Conservation (phyloP, 257 asterid genomes). For the Anisodus acutangulus region DNA sequence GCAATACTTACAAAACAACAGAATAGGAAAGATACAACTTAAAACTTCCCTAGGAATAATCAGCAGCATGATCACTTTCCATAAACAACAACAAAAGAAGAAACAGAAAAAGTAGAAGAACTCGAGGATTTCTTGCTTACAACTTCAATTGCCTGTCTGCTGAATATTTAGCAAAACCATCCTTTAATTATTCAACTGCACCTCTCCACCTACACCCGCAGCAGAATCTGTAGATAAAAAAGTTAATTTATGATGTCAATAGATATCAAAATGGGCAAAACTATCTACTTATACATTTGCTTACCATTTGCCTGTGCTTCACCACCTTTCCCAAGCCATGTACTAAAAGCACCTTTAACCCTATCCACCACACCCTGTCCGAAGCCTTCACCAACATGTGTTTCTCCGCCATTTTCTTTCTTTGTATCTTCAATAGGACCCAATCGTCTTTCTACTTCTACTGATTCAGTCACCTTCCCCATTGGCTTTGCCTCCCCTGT, state of each 20-base stretch:
- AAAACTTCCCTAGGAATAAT: not conserved
- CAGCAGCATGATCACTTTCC: not conserved
- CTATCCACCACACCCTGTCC: constrained; percentile 56
- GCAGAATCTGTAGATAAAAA: not conserved
- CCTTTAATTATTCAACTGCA: not conserved
- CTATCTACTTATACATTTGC: not conserved
- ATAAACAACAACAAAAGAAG: not conserved
- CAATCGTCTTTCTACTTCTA: constrained; percentile 50
- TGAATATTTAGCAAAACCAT: not conserved
- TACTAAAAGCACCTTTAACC: constrained; percentile 55
- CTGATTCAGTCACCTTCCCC: constrained; percentile 59
- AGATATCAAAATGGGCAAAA: not conserved
- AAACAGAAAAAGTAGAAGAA: not conserved
- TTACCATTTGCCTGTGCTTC: constrained; percentile 42
- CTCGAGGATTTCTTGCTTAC: not conserved
- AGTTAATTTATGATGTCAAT: not conserved
- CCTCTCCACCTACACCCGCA: constrained; percentile 22
- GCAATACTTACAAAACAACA: not conserved
- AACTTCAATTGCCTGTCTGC: not conserved
- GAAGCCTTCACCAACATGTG: constrained; percentile 34
- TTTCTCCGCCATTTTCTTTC: constrained; percentile 44
- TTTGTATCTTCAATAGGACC: constrained; percentile 43
- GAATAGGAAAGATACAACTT: not conserved
- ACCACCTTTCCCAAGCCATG: constrained; percentile 62
- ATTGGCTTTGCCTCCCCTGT: constrained; percentile 29